phyloP scores from a whole-genome alignment of 1,284 basidiomycete genomes.

The Ustanciosporium gigantosporum region DNA sequence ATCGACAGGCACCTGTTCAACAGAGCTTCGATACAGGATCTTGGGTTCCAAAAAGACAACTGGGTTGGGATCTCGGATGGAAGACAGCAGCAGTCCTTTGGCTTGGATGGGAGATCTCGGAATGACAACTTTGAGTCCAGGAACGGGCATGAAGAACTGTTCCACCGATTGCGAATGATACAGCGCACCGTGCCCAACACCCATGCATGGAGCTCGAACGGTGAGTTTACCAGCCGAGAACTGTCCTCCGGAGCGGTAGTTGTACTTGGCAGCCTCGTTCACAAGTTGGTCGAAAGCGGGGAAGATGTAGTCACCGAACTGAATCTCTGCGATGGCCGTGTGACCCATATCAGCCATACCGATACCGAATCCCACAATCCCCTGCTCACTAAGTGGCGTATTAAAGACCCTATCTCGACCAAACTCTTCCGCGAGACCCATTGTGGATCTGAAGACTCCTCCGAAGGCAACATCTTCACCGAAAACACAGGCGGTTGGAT shows the following conservation, averaged over 20 bases:
- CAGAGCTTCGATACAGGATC: conserved; percentile 80
- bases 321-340: conserved; percentile 91
- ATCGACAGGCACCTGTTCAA: conserved; percentile 88
- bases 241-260: conserved; percentile 83
- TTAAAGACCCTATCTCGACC: conserved; percentile 60
- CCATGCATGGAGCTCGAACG: conserved; percentile 68
- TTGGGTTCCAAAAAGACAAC: conserved; percentile 95
- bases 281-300: conserved; percentile 70
- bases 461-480: conserved; percentile 72
- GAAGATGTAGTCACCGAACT: conserved; percentile 63
- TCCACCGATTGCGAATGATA: conserved; percentile 95
- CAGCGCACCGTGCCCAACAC: conserved; percentile 67
- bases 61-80: conserved; percentile 88
- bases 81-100: conserved; percentile 81
- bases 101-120: conserved; percentile 92
- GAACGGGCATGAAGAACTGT: conserved; percentile 82
- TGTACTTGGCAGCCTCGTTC: conserved; percentile 91
- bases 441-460: conserved; percentile 86
- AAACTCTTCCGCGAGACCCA: conserved; percentile 90
- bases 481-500: conserved; percentile 84
- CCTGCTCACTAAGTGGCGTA: conserved; percentile 65
- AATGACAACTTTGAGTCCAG: conserved; percentile 88
- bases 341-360: conserved; percentile 90
- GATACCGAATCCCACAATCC: conserved; percentile 91
- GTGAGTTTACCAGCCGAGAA: conserved; percentile 84